Conservation (phyloP, 2,329 filamentous ascomycete species). For the Trichoderma citrinoviride region DNA sequence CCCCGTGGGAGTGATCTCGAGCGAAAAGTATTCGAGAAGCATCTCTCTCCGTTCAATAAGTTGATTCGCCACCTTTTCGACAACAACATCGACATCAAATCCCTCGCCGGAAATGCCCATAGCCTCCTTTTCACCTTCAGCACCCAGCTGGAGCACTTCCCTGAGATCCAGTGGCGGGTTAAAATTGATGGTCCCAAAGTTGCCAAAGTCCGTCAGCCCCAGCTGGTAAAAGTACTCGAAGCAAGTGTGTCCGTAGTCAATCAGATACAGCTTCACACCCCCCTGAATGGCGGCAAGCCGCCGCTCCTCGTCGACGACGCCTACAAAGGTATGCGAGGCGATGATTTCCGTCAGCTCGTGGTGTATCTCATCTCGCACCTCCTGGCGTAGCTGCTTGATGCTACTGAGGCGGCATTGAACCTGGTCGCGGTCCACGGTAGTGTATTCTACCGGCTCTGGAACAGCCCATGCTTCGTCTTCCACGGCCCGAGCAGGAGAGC, state of each 20-base stretch:
- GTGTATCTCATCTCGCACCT: conserved; percentile 79
- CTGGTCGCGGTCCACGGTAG: conserved; percentile 65
- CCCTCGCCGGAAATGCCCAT: conserved; percentile 46
- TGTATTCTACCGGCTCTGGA: conserved; percentile 64
- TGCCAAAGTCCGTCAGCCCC: conserved; percentile 90
- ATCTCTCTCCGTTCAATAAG: conserved; percentile 77
- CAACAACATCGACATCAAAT: conserved; percentile 65
- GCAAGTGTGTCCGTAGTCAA: conserved; percentile 86
- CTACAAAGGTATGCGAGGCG: conserved; percentile 86
- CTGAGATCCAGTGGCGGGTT: conserved; percentile 69
- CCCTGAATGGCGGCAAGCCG: conserved; percentile 91
- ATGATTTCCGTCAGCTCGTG: conserved; percentile 83
- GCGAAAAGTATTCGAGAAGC: conserved; percentile 87
- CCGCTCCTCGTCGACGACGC: conserved; percentile 81
- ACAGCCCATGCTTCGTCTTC: conserved; percentile 37
- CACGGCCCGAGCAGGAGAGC: conserved; percentile 9
- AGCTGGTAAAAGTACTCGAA: conserved; percentile 96
- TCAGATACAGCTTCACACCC: conserved; percentile 84
- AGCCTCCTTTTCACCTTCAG: conserved; percentile 61
- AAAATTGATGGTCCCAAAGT: conserved; percentile 83
- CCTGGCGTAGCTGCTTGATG: conserved; percentile 76
- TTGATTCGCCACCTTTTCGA: conserved; percentile 63
- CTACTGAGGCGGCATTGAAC: conserved; percentile 75
- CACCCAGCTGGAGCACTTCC: conserved; percentile 70
- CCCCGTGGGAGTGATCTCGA: conserved; percentile 76